Base-by-base conservation (phyloP, 768 basidiomycete species). In the Tulasnella sp. region DNA sequence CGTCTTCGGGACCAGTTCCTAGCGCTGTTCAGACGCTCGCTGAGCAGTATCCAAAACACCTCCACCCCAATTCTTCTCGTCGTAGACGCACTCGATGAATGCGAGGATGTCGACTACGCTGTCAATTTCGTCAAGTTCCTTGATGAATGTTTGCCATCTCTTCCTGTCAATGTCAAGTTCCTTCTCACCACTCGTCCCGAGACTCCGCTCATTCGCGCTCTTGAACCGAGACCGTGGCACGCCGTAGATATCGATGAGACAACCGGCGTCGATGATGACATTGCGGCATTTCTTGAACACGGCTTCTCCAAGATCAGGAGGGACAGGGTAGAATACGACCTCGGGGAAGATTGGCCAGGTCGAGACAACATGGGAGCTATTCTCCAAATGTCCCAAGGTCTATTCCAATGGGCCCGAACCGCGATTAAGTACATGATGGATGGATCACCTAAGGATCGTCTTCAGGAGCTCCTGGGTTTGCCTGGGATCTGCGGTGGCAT, bases 181-280 rank as follows among this genome's bases (percentile, higher is more conserved):
- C 60, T 64, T 34, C 60, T 64, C n/a, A 64, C 60, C 24, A 64
- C 60, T 64, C 60, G 60, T 28, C 60, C 60, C 60, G 60, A 64
- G n/a, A 24, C 60, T 11, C 60, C 60, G 3, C 60, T 64, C 16
- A 64, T 64, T 34, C 60, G 60, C 14, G 31, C 60, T 64, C 60
- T 64, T 34, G 60, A 64, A 64, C 60, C 60, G 60, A 64, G 60
- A 12, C 20, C 8, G n/a, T 64, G 60, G 60, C 60, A 64, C 16
- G 60, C 60, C 1, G 1, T 24, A 28, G 60, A 64, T n/a, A 18
- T 64, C 12, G 60, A 64, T 28, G 1, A 12, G 60, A 18, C 12
- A 8, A 24, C 12, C 16, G 31, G n/a, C n/a, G 20, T 64, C 7
- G 60, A 31, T 64, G 16, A 31, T 14, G 60, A 64, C 28, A 64